Evolutionary conservation across 345 rosid genomes (phyloP), one percentile per base, ranked within the genome.

Genomic region (Excoecaria agallocha): DNA sequence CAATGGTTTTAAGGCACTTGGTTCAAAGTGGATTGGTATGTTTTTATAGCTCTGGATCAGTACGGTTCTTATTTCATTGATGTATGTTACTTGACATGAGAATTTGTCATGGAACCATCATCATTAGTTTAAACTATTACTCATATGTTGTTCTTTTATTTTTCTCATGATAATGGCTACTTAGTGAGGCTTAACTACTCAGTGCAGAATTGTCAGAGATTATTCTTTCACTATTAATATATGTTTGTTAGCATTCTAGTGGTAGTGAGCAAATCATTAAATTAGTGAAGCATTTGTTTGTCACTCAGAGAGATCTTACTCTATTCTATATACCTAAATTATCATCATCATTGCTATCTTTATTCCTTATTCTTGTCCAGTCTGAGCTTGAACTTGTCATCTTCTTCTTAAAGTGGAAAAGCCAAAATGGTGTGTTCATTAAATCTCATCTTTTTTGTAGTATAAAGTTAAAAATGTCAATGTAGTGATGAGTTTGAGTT

Each of bases 331-430:
- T 74, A 55, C 85, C 63, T 56, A 89, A 87, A 77, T 69, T 89
- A 49, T 86, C 88, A 24, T 76, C 92, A 69, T 82, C 79, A 69
- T 67, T 83, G 50, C 83, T 86, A 63, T 92, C 92, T 60, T 79
- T 92, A 68, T 78, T 87, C 81, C 50, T 72, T 76, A 74, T 86
- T 76, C 91, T 94, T 71, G 69, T 83, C 68, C 85, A 86, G 54
- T 88, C 92, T 22, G 94, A 77, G 71, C 88, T 92, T 45, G 98
- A 94, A 80, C 80, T 94, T 68, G 79, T 92, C 74, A 82, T 83
- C 75, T 86, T 87, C 74, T 82, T 94, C 63, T 76, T 94, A 66
- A 82, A 77, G 73, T 94, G 98, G 98, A 92, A 94, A 81, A 51
- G 63, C 70, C 85, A 84, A 83, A 82, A 74, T 17, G 97, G 98